Evolutionary conservation across 805 yeast genomes (phyloP), one percentile per base, ranked within the genome.

Genomic region (Ogataea allantospora): DNA sequence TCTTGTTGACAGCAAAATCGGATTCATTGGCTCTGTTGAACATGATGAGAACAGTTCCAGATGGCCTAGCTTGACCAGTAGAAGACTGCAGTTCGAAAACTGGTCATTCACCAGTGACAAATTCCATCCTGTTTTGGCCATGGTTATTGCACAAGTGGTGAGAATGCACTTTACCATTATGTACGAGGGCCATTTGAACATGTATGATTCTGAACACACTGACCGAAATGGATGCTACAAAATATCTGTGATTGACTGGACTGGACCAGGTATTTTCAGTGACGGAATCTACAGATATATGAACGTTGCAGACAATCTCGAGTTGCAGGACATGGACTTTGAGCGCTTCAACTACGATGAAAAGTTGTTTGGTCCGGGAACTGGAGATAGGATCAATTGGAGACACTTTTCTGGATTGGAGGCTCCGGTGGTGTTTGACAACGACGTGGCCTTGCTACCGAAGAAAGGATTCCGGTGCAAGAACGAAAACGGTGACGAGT

Each of bases 241-340:
- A 11, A 75, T 78, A 17, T 83, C 80, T 50, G 77, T 85, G 41
- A 83, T 85, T 85, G 76, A 83, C 53, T 86, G 95, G 95, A 85
- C 96, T 0, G 96, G 96, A 1, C 95, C 96, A 0, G 96, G 93
- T 2, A 74, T 85, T 17, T 89, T 87, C 78, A 87, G 96, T 0
- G 96, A 73, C 41, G 65, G 64, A 4, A 55, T 75, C 7, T 65
- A 74, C 60, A 73, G 72, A 51, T 55, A 75, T 50, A 75, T 75
- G 55, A 42, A 69, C 46, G n/a, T 20, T 10, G 48, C 48, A 17
- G 36, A 37, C 15, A 24, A 22, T 8, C 43, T 41, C 5, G 43
- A 38, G 11, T 9, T 50, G 5, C 29, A 27, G 18, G 50, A 48
- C 30, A 33, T 37, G 21, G 38, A 39, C 20, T 27, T 28, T 9